Base-by-base conservation (phyloP, 164 flowering plant species). In the Platanus orientalis region DNA sequence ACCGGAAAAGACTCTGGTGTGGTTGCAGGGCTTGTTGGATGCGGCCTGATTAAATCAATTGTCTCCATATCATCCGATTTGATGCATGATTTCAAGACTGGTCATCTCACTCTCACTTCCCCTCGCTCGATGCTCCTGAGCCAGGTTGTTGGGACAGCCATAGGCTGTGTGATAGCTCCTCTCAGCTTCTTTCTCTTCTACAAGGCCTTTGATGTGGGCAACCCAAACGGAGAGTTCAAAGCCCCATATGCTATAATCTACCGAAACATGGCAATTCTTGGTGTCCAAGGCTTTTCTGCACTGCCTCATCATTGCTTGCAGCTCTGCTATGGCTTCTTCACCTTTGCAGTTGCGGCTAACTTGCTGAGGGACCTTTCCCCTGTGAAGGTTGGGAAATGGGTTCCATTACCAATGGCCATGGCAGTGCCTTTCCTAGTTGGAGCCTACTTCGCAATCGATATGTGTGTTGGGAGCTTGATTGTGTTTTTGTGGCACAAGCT, bases 351-450 rank as follows among this genome's bases (percentile, higher is more conserved):
- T 6, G 73, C 45, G 39, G 77, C 81, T 32, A 89, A 94, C 76
- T 51, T 91, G 73, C 26, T 73, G 48, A 79, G 84, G 61, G 97
- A 94, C 60, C 28, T 77, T 29, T 48, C 66, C 3, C 89, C 91
- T 0, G 25, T 66, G 32, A 82, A 68, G 7, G 58, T 84, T 1
- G 90, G 83, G 52, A 86, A 78, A 54, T 87, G 76, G 77, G 70
- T 86, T 10, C 98, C 98, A 0, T 79, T 94, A 26, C 98, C 98
- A 0, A 94, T 94, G 91, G 97, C 90, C 20, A 91, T 94, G 97
- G 98, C 95, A 0, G 93, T 89, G 42, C 98, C 97, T 7, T 94
- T 94, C 75, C 75, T 90, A 3, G 90, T 89, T 23, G 98, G 98
- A 0, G 96, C 85, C 0, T 81, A 76, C 60, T 91, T 94, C 62